Conservation (phyloP, 1,284 basidiomycete genomes). For the Pascua guehoae region DNA sequence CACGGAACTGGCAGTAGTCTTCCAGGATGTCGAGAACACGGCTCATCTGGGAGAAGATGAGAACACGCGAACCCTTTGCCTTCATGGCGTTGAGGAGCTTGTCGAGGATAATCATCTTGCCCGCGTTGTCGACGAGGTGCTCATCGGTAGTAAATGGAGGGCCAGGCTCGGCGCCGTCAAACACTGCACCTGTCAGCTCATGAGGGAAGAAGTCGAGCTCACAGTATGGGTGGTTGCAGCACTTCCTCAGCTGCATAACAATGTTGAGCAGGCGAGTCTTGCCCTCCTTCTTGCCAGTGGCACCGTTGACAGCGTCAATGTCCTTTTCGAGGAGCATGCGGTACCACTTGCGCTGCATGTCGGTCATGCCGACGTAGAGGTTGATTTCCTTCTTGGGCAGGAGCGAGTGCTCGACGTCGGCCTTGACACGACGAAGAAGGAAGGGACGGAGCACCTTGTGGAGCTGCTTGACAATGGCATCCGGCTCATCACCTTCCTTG, state of each 20-base stretch:
- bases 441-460: conserved; percentile 97
- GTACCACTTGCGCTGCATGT: conserved; percentile 99
- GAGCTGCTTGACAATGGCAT: conserved; percentile 89
- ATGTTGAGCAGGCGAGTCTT: conserved; percentile 98
- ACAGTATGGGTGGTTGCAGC: conserved; percentile 60
- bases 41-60: conserved; percentile 99
- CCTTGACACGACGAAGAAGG: conserved; percentile 89
- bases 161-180: conserved; percentile 91
- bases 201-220: conserved; percentile 21
- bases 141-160: conserved; percentile 98
- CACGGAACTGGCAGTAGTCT: conserved; percentile 92
- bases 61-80: conserved; percentile 85
- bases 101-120: conserved; percentile 97
- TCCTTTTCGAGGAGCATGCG: conserved; percentile 94
- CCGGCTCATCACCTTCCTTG: conserved; percentile 64
- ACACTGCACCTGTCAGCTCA: conserved; percentile 50
- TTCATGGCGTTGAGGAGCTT: conserved; percentile 86
- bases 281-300: conserved; percentile 96
- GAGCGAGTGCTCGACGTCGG: conserved; percentile 94
- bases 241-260: conserved; percentile 85
- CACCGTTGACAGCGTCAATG: conserved; percentile 96
- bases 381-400: conserved; percentile 99
- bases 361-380: conserved; percentile 94
- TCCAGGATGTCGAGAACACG: conserved; percentile 92
- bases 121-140: conserved; percentile 89